Evolutionary conservation across 2,329 filamentous ascomycete species (phyloP).

Genomic region (Neurospora sp.): DNA sequence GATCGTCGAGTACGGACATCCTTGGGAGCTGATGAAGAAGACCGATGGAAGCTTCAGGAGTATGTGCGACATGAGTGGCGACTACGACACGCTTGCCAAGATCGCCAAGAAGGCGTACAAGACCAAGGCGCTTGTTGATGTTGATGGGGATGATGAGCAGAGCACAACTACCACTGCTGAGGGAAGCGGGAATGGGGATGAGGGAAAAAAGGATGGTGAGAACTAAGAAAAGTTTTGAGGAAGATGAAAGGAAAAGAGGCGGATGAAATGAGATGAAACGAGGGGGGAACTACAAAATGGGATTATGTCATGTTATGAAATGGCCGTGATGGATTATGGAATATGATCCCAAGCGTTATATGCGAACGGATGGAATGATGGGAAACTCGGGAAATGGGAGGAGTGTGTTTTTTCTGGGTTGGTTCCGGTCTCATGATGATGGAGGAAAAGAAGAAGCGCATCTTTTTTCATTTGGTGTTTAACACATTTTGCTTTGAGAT

Average conservation of each 20-base stretch:
- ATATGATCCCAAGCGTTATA: not conserved
- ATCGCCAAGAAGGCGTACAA: conserved; percentile 44
- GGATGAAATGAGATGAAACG: not conserved
- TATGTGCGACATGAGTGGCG: conserved; percentile 58
- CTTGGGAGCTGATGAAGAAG: conserved; percentile 67
- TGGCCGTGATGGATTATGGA: not conserved
- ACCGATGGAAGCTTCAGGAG: conserved; percentile 52
- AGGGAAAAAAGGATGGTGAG: not conserved
- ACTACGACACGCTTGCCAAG: conserved; percentile 39
- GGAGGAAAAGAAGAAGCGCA: not conserved
- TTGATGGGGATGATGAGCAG: conserved; percentile 22
- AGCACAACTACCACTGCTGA: not conserved
- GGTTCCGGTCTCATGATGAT: not conserved
- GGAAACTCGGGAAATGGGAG: not conserved
- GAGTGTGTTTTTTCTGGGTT: not conserved
- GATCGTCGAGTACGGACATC: conserved; percentile 85
- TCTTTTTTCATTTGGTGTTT: not conserved
- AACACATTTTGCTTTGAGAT: not conserved
- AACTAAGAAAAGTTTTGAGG: not conserved
- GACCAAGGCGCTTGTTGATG: conserved; percentile 29
- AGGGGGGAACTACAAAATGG: not conserved
- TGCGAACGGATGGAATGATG: not conserved
- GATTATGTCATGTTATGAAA: not conserved
- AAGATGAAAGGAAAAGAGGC: not conserved
- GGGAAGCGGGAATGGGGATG: not conserved